Base-by-base conservation (phyloP, 2,329 filamentous ascomycete genomes). In the Intubia oerlemansii region DNA sequence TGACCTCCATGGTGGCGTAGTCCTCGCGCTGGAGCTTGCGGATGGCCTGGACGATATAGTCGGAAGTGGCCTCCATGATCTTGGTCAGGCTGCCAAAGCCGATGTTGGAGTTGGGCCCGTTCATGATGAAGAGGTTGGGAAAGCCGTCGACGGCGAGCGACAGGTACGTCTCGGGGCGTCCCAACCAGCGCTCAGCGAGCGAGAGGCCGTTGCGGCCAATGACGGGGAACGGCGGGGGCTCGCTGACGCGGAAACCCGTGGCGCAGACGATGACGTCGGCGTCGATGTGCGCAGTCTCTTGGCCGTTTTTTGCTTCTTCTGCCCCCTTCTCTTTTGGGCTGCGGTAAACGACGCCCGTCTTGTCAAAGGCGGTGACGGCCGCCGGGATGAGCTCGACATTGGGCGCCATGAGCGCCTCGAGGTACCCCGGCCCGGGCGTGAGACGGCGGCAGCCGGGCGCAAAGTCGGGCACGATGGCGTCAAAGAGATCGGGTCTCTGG, bases 81-180 rank as follows among this genome's bases (percentile, higher is more conserved):
- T 47, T 48, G 24, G 51, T 54, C 28, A 62, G 44, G 19, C 49
- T 53, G 6, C 57, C 59, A 25, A 52, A 51, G 13, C 57, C 57
- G 32, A 60, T 52, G 23, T 48, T 49, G 13, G 48, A 50, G 41
- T 61, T 62, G 22, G 59, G 58, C 0, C 58, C 59, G 25, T 56
- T 49, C 41, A 59, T 49, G 39, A 60, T 49, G 24, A 62, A 47
- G 34, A 52, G 50, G 44, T 62, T 63, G 4, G 58, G 58, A 37
- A 62, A 61, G 5, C 45, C 42, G 37, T 58, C 54, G 21, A 54
- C 49, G 12, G 52, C 48, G 1, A 62, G 28, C 2, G 52, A 52
- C 4, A 63, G 46, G 38, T 61, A 63, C 12, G 48, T 47, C 23
- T 54, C 48, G 2, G 54, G 48, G 19, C 46, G 40, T 2, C 41